Base-by-base conservation (phyloP, 1,284 basidiomycete species). In the Exsudoporus floridanus region DNA sequence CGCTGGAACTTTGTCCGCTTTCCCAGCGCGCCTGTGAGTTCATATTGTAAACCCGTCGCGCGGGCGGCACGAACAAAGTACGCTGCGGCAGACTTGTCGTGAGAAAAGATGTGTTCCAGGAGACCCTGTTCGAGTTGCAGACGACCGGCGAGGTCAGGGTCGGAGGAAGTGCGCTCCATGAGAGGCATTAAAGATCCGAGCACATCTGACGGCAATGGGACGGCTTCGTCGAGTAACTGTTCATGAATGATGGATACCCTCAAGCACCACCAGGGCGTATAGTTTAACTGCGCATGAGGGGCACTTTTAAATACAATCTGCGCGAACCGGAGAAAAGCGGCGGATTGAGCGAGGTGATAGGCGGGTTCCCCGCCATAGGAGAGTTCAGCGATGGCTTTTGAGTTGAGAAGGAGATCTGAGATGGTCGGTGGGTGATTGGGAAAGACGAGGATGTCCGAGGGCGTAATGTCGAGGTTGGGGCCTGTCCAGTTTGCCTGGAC, bases 401-500 rank as follows among this genome's bases (percentile, higher is more conserved):
- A 70, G 63, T 94, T 83, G 38, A 97, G 70, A 28, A 83, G 79
- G 38, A 84, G 77, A 14, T 77, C 74, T 30, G 79, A 63, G 2
- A 69, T 40, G n/a, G 64, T 34, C 14, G 66, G 55, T 7, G 55
- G 53, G 47, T 71, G 53, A 56, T 67, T 52, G 33, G 73, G 62
- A 46, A 74, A 62, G 31, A 70, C 62, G 62, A 87, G 70, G 46
- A 86, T 60, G 35, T 83, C 79, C 50, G 77, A 72, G 53, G 80
- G 78, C 59, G 70, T 71, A 65, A 94, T 67, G 55, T 86, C 76
- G 38, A 97, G 78, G 62, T 92, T 82, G 1, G 97, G 97, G 1
- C 97, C 97, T 0, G 95, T 98, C 94, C 94, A 99, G 72, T 99
- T 99, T 34, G 80, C 79, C 70, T 99, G 97, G 0, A 96, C 78